phyloP scores from a whole-genome alignment of 345 rosid species.

The Luvunga scandens region DNA sequence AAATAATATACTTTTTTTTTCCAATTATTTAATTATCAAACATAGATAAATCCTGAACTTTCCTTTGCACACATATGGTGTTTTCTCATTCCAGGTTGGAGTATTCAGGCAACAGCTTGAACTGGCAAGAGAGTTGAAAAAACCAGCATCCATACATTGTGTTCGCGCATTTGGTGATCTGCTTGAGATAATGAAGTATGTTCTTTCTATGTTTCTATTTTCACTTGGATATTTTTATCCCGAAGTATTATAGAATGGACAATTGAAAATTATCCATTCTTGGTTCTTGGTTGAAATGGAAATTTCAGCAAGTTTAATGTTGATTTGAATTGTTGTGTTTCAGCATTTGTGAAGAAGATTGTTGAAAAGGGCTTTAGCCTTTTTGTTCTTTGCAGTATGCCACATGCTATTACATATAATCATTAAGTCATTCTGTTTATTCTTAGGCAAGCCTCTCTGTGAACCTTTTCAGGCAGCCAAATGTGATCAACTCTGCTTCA shows the following conservation, averaged over 20 bases:
- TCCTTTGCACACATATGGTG: not conserved
- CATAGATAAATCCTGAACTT: not conserved
- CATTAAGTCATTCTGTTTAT: not conserved
- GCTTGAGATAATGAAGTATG: conserved; percentile 73
- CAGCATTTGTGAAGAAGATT: too few species aligned
- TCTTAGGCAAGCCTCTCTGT: not conserved
- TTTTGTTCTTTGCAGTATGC: not conserved
- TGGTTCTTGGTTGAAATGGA: not conserved
- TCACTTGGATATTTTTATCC: not conserved
- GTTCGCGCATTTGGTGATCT: conserved; percentile 89
- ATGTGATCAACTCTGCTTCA: not conserved
- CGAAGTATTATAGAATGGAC: not conserved
- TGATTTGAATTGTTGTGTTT: not conserved
- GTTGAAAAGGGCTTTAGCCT: not conserved
- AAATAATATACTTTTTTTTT: too few species aligned
- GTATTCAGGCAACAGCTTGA: conserved; percentile 79
- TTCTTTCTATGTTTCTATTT: not conserved
- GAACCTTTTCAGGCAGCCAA: not conserved
- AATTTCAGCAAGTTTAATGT: not conserved
- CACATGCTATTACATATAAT: not conserved
- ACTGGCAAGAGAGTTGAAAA: conserved; percentile 80
- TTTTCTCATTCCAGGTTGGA: conserved; percentile 38
- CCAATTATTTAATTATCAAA: not conserved
- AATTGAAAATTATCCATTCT: not conserved
- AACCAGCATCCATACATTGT: conserved; percentile 79